Evolutionary conservation across 352 stramenopile genomes (phyloP), one percentile per base, ranked within the genome.

Genomic region (Phytopythium montanum): DNA sequence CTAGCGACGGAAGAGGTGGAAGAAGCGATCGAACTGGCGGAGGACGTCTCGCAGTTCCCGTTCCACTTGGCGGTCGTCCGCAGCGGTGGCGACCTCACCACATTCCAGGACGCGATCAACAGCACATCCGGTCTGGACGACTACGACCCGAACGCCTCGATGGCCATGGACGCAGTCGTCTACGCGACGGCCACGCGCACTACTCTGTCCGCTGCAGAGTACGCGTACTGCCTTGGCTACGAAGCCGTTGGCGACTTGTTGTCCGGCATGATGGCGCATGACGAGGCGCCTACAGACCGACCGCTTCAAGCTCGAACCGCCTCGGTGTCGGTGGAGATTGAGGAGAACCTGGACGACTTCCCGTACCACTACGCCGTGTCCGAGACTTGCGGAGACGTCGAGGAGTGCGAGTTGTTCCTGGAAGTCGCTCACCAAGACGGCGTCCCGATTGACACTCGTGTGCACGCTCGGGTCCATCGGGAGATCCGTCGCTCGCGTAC

Each of bases 191-290:
- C 4, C 59, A 33, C 31, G 49, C 64, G 2, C 54, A 51, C 14
- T n/a, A 64, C 49, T 0, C 28, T 55, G 6, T 38, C 49, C 2
- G 49, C 49, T 1, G 16, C 49, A 2, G 49, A 55, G 55, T 70
- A 70, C 42, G 64, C 64, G 7, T 70, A 70, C 55, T 66, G 46
- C 26, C 54, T 66, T 2, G 64, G 64, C 8, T 38, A 59, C 31
- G 23, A 41, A 2, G 59, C 57, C 2, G 48, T 70, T 3, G 64
- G 64, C 25, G 64, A 70, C 44, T 21, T 66, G 0, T 33, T 70
- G 21, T 42, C 21, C 18, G 2, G 18, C n/a, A 52, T 44, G 49
- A 55, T 55, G 29, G 9, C 12, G 1, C 7, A 39, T 2, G n/a
- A 55, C 16, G 4, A 53, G 12, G 46, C 46, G 3, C 41, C 41